A percentile compares a stretch with the other conserved stretches of the same genome.
Evolutionary conservation across 768 basidiomycete genomes (phyloP).

Genomic region (Termitomyces titanicus): DNA sequence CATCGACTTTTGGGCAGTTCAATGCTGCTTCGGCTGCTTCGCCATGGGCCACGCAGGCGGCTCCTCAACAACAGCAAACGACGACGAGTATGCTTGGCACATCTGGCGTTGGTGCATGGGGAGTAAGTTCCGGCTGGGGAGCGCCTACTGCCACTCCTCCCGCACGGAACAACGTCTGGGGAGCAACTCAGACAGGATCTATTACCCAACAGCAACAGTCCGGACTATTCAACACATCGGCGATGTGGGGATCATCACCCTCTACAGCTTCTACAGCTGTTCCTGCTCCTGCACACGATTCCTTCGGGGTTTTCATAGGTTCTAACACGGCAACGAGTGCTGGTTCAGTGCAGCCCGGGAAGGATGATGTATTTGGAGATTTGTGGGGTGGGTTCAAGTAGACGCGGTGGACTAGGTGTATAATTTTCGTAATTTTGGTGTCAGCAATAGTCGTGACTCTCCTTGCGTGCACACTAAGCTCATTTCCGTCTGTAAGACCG

Average conservation of each 20-base stretch:
- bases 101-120: conserved; percentile 60
- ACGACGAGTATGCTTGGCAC: conserved; percentile 53
- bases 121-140: conserved; percentile 62
- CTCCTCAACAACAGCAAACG: conserved; percentile 15
- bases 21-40: conserved; percentile 20
- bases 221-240: conserved; percentile 45
- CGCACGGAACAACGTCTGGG: conserved; percentile 40
- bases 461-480: too few species aligned
- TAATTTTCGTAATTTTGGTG: too few species aligned
- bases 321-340: conserved; percentile 17
- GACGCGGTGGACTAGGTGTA: too few species aligned
- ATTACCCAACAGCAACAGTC: conserved; percentile 25
- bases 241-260: conserved; percentile 55
- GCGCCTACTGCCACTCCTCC: conserved; percentile 26
- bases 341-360: conserved; percentile 37
- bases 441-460: too few species aligned
- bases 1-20: conserved; percentile 33
- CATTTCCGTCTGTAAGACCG: too few species aligned
- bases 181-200: conserved; percentile 19
- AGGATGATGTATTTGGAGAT: conserved; percentile 80
- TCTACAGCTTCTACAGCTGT: not conserved
- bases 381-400: conserved; percentile 83
- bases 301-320: conserved; percentile 28
- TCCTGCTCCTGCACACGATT: conserved; percentile 29
- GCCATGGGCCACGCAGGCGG: conserved; percentile 27